Conservation (phyloP, 768 basidiomycete species). For the Phaffia australis region DNA sequence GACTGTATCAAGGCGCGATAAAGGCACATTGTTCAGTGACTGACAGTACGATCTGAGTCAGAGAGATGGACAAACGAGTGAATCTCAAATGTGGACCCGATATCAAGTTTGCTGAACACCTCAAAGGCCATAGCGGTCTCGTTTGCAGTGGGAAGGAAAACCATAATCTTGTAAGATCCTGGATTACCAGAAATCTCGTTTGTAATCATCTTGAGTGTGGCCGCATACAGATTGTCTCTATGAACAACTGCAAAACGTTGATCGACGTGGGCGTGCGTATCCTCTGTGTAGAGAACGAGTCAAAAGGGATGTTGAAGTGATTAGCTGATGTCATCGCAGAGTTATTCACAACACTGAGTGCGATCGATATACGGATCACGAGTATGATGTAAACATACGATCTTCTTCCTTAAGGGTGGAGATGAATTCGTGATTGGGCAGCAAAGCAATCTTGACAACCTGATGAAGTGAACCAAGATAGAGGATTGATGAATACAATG, state of each 20-base stretch:
- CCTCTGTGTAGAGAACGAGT: conserved; percentile 28
- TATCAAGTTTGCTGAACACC: conserved; percentile 30
- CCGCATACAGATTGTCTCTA: conserved; percentile 42
- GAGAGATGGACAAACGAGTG: conserved; percentile 41
- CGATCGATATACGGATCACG: background rate
- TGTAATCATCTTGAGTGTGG: conserved; percentile 30
- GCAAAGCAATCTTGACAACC: conserved; percentile 40
- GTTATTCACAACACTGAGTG: background rate
- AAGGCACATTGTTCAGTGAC: background rate
- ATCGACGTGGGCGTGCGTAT: conserved; percentile 53
- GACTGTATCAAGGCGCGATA: conserved; percentile 9
- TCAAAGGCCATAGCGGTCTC: conserved; percentile 44
- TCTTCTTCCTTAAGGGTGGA: conserved; percentile 48
- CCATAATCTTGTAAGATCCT: conserved; percentile 42
- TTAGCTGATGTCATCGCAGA: background rate
- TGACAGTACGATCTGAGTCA: too few relatives aligned
- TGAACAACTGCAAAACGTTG: conserved; percentile 46
- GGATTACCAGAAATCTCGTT: conserved; percentile 26
- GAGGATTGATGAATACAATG: conserved; percentile 1
- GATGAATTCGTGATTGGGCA: conserved; percentile 42
- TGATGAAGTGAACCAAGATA: conserved; percentile 24
- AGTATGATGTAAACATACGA: background rate
- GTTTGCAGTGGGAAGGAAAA: conserved; percentile 60
- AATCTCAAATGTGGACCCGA: conserved; percentile 44
- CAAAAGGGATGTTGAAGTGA: background rate